Evolutionary conservation across 495 filamentous ascomycete genomes (phyloP), one percentile per base, ranked within the genome.

Genomic region (Penicillium bovifimosum): DNA sequence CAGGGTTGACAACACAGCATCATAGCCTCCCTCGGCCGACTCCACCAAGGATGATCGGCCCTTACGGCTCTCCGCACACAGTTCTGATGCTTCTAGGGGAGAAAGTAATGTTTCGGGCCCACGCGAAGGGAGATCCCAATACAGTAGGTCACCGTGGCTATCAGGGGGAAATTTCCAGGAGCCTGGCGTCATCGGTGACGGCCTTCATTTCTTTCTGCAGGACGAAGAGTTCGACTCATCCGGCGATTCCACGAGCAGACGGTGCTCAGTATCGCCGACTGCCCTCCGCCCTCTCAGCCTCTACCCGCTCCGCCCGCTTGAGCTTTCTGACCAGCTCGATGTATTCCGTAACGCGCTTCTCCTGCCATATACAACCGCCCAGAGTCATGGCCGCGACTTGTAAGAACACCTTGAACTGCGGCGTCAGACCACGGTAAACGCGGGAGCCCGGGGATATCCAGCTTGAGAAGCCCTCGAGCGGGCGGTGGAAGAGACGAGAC

Each of bases 361-460:
- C 91, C 0, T 89, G 89, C 76, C 90, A 90, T 31, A 95, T 76
- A 77, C 86, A 89, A 43, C 85, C 83, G 8, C 91, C 91, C 31
- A 93, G 57, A 11, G 88, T 90, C 90, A 95, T 95, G 47, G 80
- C 82, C 17, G 86, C 88, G 74, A 95, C 88, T 64, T 95, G 90
- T 26, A 96, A 70, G 59, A 90, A 95, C 75, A 91, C 82, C 73
- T 96, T 96, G 70, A 95, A 96, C 65, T 95, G 91, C 16, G 90
- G 73, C 2, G 91, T 96, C 56, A 95, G 64, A 0, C 86, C 81
- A 24, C 90, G 81, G 60, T 95, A 96, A 11, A 96, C 58, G 7
- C 88, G 89, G 14, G 83, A 84, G 1, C 62, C 51, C 8, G 71
- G 73, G 7, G 71, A 73, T 46, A 77, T 57, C 66, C 70, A 74